These are phyloP conservation scores for Thelonectria discophora DNA, from an alignment of 2,329 filamentous ascomycete species.

Conservation along the genomic window DNA sequence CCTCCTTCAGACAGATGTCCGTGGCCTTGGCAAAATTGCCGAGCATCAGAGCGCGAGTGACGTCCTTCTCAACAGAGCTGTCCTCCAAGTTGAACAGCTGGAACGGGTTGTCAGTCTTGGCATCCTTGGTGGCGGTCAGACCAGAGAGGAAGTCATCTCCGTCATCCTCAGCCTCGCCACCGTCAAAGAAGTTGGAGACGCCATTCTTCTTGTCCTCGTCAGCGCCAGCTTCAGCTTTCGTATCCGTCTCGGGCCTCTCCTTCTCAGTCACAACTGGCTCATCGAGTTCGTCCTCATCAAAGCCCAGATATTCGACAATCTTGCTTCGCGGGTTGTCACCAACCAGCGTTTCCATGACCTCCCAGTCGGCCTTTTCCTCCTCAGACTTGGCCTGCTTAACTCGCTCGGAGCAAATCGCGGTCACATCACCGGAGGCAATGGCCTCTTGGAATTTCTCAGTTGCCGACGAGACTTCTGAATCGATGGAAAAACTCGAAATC, in stretches of 20 bases:
- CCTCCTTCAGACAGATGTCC: conserved; percentile 86
- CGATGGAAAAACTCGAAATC: conserved; percentile 89
- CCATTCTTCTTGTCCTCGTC: conserved; percentile 63
- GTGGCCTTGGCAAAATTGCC: conserved; percentile 92
- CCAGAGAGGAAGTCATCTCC: conserved; percentile 88
- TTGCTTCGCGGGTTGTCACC: conserved; percentile 85
- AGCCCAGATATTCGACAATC: conserved; percentile 90
- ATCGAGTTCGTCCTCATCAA: conserved; percentile 67
- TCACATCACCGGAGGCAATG: conserved; percentile 79
- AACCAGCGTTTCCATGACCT: conserved; percentile 88
- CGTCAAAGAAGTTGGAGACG: conserved; percentile 83
- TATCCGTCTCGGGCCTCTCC: conserved; percentile 37
- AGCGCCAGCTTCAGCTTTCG: conserved; percentile 44
- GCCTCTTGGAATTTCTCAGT: conserved; percentile 89
- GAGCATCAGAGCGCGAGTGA: conserved; percentile 88
- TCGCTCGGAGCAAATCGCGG: conserved; percentile 80
- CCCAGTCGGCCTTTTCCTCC: conserved; percentile 96
- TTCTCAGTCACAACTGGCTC: conserved; percentile 32
- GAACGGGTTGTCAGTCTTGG: conserved; percentile 95
- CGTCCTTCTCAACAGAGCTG: conserved; percentile 81
- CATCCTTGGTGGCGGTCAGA: conserved; percentile 86
- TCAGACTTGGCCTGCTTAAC: conserved; percentile 80
- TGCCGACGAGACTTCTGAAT: conserved; percentile 82
- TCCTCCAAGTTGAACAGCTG: conserved; percentile 87
- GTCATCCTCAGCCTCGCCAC: conserved; percentile 69